Evolutionary conservation across 805 yeast species (phyloP), one percentile per base, ranked within the genome.

Genomic region (Blastobotrys peoriensis): DNA sequence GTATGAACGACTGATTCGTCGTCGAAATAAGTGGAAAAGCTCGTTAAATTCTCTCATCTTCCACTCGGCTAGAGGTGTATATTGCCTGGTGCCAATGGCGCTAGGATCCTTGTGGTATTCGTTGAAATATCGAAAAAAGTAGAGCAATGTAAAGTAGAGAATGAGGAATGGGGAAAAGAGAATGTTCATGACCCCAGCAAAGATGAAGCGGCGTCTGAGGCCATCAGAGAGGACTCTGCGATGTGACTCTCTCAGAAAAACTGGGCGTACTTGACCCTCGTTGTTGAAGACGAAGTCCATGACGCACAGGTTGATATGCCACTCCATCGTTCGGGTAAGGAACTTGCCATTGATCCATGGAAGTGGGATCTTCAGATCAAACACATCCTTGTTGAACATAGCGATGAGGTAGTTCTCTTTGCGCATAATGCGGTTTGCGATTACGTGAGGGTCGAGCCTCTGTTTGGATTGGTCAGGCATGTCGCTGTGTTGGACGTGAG

Each of bases 1-100:
- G 23, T 79, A 75, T 41, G 96, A 86, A 48, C 86, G 65, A 38
- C 80, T 85, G 34, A 93, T 65, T 40, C 99, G 70, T 54, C 81
- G 79, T 45, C 79, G 79, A 64, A 93, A 93, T 21, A 91, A 72
- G 63, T 93, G 98, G 36, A 86, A 86, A 5, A 93, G 70, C 60
- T 93, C 99, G 63, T 93, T 93, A 60, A 84, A 86, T 57, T 93
- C 99, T 45, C 99, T 70, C 57, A 93, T 75, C 60, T 83, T 86
- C 98, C 98, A 93, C 56, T 85, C 89, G 0, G 98, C 97, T 64
- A 77, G 78, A 0, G 97, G 96, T 0, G 98, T 86, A 59, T 87
- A 93, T 55, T 88, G 95, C 38, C 98, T 70, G 2, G 88, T 73
- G 4, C 87, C 83, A 44, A 93, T 71, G 8, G 87, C 70, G 1